Conservation (phyloP, 2,329 filamentous ascomycete genomes). For the Pyricularia sp. region DNA sequence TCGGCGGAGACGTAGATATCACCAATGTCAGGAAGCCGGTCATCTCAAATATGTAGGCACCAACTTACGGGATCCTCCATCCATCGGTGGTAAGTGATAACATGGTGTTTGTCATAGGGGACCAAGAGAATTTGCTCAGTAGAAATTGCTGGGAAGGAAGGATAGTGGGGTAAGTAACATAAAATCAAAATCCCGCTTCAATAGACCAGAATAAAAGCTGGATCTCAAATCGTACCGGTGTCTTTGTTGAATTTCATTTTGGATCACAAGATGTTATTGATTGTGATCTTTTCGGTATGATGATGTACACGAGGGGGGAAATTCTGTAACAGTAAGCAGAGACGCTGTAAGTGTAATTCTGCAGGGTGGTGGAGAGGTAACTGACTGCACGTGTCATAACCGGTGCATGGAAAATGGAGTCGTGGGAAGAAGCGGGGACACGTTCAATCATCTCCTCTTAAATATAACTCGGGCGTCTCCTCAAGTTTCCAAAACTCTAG, state of each 20-base stretch:
- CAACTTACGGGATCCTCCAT: conserved; percentile 63
- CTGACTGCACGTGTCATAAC: neutral
- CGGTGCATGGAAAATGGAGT: neutral
- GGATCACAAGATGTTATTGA: conserved; percentile 5
- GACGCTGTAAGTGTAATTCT: neutral
- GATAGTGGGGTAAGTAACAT: neutral
- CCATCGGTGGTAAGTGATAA: conserved; percentile 74
- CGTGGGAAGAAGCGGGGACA: neutral
- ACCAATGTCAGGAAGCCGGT: neutral
- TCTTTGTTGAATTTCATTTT: conserved; percentile 32
- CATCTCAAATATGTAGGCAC: neutral
- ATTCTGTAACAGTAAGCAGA: neutral
- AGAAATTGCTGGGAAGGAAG: conserved; percentile 42
- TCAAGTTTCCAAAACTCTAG: neutral
- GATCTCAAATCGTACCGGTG: conserved; percentile 19
- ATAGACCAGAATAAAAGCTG: neutral
- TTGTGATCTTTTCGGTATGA: neutral
- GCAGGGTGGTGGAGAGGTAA: neutral
- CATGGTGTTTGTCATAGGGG: conserved; percentile 72
- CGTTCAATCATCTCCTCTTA: neutral
- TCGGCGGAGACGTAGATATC: neutral
- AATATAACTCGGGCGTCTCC: too few relatives aligned
- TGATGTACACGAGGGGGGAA: neutral
- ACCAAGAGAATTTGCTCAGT: conserved; percentile 60
- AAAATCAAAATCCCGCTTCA: neutral